Evolutionary conservation across 352 stramenopile species (phyloP).

Genomic region (Pythium brachiatum): DNA sequence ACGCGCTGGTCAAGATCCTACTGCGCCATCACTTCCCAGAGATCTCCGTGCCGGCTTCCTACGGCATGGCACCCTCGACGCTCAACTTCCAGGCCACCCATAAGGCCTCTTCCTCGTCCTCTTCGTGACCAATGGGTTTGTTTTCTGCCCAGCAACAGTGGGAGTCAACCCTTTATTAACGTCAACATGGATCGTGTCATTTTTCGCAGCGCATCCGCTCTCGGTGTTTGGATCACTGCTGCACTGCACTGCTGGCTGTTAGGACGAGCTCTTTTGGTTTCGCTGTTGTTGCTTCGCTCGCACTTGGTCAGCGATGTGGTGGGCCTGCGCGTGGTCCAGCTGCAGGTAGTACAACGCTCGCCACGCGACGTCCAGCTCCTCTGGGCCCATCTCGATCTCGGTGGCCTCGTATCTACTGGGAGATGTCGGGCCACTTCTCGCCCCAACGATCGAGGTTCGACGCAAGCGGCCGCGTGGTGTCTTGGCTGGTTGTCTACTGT

Average conservation of each 20-base stretch:
- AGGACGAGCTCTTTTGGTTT: neutral
- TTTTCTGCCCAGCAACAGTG: neutral
- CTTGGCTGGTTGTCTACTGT: neutral
- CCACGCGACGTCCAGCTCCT: slow-evolving; percentile 35
- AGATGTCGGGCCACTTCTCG: neutral
- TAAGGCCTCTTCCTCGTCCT: neutral
- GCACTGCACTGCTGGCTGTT: too few relatives aligned
- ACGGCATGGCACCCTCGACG: slow-evolving; percentile 80
- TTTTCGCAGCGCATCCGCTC: too few relatives aligned
- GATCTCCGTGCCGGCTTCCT: slow-evolving; percentile 38
- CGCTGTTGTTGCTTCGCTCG: slow-evolving; percentile 27
- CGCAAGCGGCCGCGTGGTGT: neutral
- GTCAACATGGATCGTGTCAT: neutral
- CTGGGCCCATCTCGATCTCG: slow-evolving; percentile 16
- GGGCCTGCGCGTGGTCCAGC: slow-evolving; percentile 32
- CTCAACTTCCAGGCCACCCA: slow-evolving; percentile 39
- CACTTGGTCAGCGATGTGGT: slow-evolving; percentile 36
- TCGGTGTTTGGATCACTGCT: too few relatives aligned
- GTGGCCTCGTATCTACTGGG: neutral
- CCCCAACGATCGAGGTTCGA: neutral
- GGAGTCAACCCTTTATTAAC: neutral
- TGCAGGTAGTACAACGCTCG: slow-evolving; percentile 36
- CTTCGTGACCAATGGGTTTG: neutral
- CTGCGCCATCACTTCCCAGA: slow-evolving; percentile 65
- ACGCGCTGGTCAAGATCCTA: slow-evolving; percentile 75